phyloP scores from a whole-genome alignment of 2,329 filamentous ascomycete genomes.

The Ophiostoma piceae region DNA sequence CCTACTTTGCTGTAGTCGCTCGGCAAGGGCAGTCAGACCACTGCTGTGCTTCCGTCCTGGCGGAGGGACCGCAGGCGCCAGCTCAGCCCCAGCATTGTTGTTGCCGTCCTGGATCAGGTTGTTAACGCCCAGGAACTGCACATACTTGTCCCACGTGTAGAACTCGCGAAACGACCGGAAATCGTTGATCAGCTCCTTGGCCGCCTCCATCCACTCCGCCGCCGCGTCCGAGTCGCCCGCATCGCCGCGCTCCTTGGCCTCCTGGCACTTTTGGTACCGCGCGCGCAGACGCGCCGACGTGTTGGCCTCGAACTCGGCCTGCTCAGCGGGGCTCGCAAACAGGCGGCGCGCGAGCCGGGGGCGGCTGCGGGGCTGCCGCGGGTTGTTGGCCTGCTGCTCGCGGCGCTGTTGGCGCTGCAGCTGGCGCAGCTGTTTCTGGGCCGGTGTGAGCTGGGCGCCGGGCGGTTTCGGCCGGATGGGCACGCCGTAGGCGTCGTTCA shows the following conservation, averaged over 20 bases:
- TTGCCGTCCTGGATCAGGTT: slow-evolving; percentile 35
- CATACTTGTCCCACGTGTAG: slow-evolving; percentile 62
- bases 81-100: neutral
- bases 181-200: slow-evolving; percentile 56
- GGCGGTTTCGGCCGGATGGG: slow-evolving; percentile 16
- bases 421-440: slow-evolving; percentile 2
- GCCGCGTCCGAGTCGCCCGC: slow-evolving; percentile 43
- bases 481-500: neutral
- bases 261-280: slow-evolving; percentile 43
- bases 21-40: slow-evolving; percentile 51
- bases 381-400: slow-evolving; percentile 15
- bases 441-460: slow-evolving; percentile 3
- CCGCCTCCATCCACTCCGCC: slow-evolving; percentile 53
- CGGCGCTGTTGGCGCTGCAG: slow-evolving; percentile 16
- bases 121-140: slow-evolving; percentile 49
- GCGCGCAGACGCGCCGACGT: slow-evolving; percentile 31
- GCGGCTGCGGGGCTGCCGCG: slow-evolving; percentile 22
- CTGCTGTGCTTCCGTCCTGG: slow-evolving; percentile 31
- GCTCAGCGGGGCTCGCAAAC: slow-evolving; percentile 30
- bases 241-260: slow-evolving; percentile 34
- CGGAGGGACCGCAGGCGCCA: neutral
- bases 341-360: slow-evolving; percentile 25
- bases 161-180: slow-evolving; percentile 60
- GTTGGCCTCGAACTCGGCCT: slow-evolving; percentile 31
- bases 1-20: slow-evolving; percentile 47